Evolutionary conservation across 2,329 filamentous ascomycete species (phyloP), one percentile per base, ranked within the genome.

Genomic region (Trematosphaeria pertusa): DNA sequence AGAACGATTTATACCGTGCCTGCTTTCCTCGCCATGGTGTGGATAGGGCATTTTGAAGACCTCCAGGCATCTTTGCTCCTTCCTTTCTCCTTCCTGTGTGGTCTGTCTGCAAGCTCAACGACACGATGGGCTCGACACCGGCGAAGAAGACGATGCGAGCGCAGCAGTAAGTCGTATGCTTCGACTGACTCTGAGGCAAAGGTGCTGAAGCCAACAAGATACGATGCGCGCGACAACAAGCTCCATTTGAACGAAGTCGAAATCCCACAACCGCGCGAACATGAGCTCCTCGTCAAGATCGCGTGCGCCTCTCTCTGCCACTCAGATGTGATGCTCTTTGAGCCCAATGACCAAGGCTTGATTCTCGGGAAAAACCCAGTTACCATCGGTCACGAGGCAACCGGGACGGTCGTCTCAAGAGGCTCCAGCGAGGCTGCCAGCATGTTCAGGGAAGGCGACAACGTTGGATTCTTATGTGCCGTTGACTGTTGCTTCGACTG

Each of bases 191-290:
- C n/a, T n/a, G n/a, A n/a, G n/a, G n/a, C n/a, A n/a, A n/a, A n/a
- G n/a, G n/a, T n/a, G n/a, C 24, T 28, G 8, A 28, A 28, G 24
- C 24, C 12, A 28, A 28, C 24, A 21, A 21, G 59, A 50, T 70
- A 68, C 36, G 65, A 70, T 31, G 46, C 52, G 9, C 56, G 61
- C 22, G 67, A 70, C 49, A 71, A 72, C 44, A 65, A 69, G 41
- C 54, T 74, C 9, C 62, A 71, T 26, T 69, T 78, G 44, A 78
- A 79, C 43, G 63, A 73, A 31, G 61, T 80, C 20, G 71, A 75
- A 7, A 69, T 79, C 24, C 77, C 78, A 3, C 60, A 62, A 20
- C 75, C 76, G 3, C 64, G 65, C 21, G 66, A 67, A 18, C 72
- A 77, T 51, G 65, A 79, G 54, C 30, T 75, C 17, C 63, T 75